Percentiles rank a stretch among this genome's conserved stretches.
These are phyloP conservation scores for Alternaria longipes DNA, from an alignment of 2,329 filamentous ascomycete species.

Conservation along the genomic window DNA sequence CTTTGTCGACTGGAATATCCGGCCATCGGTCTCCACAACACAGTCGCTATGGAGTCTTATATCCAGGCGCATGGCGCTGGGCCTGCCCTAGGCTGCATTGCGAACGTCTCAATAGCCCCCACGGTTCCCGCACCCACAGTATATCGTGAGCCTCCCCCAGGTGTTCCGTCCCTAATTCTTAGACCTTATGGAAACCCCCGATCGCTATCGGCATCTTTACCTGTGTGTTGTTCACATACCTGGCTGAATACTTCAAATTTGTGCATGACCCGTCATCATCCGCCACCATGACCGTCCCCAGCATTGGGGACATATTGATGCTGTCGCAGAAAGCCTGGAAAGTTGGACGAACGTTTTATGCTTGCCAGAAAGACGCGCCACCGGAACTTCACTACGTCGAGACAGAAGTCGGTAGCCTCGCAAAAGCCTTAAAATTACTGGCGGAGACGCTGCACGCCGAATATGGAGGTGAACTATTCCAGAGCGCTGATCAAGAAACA, in stretches of 20 bases:
- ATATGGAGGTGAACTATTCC: slow-evolving; percentile 45
- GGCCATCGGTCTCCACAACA: slow-evolving; percentile 23
- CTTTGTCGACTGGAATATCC: slow-evolving; percentile 24
- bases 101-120: slow-evolving; percentile 30
- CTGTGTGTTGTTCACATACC: neutral
- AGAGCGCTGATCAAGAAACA: slow-evolving; percentile 47
- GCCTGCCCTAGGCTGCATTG: slow-evolving; percentile 21
- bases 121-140: slow-evolving; percentile 27
- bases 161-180: slow-evolving; percentile 11
- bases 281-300: slow-evolving; percentile 45
- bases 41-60: slow-evolving; percentile 21
- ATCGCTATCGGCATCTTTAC: neutral
- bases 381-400: slow-evolving; percentile 56
- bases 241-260: slow-evolving; percentile 1
- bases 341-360: slow-evolving; percentile 55
- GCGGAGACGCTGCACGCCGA: slow-evolving; percentile 55
- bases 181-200: slow-evolving; percentile 2
- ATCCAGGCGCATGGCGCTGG: slow-evolving; percentile 37
- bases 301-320: slow-evolving; percentile 57
- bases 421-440: slow-evolving; percentile 56
- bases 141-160: slow-evolving; percentile 34
- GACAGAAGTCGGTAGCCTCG: slow-evolving; percentile 53
- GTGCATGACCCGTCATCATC: slow-evolving; percentile 19
- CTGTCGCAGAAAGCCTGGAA: slow-evolving; percentile 59
- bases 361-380: slow-evolving; percentile 52